phyloP scores from a whole-genome alignment of 306 rosid genomes.

The Ammopiptanthus mongolicus region DNA sequence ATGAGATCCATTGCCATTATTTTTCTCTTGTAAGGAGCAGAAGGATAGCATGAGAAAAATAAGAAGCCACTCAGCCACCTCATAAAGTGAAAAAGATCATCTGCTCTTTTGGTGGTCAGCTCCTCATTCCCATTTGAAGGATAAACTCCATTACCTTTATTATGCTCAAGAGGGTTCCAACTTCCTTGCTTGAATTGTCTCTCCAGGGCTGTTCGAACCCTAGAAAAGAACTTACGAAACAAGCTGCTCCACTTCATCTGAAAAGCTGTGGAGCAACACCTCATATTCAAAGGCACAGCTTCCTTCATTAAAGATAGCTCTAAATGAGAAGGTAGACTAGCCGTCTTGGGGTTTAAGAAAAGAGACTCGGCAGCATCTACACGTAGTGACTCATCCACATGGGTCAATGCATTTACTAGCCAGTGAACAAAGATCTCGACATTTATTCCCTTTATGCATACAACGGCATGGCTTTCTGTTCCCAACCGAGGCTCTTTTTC shows the following conservation, averaged over 20 bases:
- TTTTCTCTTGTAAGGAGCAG: constrained; percentile 97
- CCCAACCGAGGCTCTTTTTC: constrained; percentile 23
- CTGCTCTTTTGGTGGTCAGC: constrained; percentile 49
- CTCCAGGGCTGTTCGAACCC: constrained; percentile 93
- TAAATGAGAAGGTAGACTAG: constrained; percentile 88
- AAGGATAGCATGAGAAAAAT: constrained; percentile 93
- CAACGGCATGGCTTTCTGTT: constrained; percentile 51
- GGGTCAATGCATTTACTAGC: constrained; percentile 86
- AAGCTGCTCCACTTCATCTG: constrained; percentile 99
- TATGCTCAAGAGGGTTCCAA: constrained; percentile 58
- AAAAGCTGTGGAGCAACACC: constrained; percentile 90
- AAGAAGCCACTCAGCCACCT: constrained; percentile 95
- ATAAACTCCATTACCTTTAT: constrained; percentile 24
- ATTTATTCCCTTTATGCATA: constrained; percentile 70
- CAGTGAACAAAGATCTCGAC: constrained; percentile 75
- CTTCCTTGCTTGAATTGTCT: constrained; percentile 81
- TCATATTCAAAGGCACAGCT: constrained; percentile 92
- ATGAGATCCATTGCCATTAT: constrained; percentile 93
- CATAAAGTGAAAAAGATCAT: constrained; percentile 79
- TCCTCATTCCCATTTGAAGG: constrained; percentile 38
- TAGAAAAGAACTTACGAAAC: constrained; percentile 83
- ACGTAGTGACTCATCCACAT: constrained; percentile 88
- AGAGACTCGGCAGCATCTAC: constrained; percentile 93
- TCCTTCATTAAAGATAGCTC: constrained; percentile 81
- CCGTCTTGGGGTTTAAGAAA: constrained; percentile 86